phyloP scores from a whole-genome alignment of 345 rosid species.

The Eucalyptus urophylla region DNA sequence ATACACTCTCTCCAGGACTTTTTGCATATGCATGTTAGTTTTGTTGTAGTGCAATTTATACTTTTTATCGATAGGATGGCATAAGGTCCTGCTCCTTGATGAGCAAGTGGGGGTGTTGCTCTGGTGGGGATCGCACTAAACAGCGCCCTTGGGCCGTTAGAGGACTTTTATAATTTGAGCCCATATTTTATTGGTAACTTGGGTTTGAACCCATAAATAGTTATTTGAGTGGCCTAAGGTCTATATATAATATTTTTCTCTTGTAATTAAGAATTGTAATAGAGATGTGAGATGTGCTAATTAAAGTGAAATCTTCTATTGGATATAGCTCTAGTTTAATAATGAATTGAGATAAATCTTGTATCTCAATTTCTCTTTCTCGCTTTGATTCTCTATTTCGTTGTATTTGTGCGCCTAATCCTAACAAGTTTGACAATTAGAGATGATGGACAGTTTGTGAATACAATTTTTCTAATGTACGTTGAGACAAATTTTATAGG shows the following conservation, averaged over 20 bases:
- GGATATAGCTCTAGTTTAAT: background rate
- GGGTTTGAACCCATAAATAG: fast-evolving
- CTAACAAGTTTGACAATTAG: background rate
- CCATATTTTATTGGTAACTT: too few species aligned
- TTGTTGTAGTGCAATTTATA: too few species aligned
- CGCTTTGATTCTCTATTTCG: background rate
- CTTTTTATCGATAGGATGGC: background rate
- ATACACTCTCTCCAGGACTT: background rate
- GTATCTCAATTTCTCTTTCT: background rate
- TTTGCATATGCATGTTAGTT: background rate
- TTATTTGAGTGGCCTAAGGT: background rate
- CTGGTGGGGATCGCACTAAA: fast-evolving
- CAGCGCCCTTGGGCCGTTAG: fast-evolving
- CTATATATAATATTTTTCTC: too few species aligned
- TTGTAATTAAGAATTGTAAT: too few species aligned
- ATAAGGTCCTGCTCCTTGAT: too few species aligned
- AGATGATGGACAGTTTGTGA: background rate
- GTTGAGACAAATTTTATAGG: background rate
- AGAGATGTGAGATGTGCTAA: too few species aligned
- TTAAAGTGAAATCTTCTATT: too few species aligned
- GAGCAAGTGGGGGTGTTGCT: fast-evolving
- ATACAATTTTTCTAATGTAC: background rate
- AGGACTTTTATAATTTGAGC: too few species aligned
- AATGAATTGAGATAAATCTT: fast-evolving
- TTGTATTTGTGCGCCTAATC: too few species aligned